Conservation (phyloP, 2,329 filamentous ascomycete genomes). For the Tolypocladium capitatum region DNA sequence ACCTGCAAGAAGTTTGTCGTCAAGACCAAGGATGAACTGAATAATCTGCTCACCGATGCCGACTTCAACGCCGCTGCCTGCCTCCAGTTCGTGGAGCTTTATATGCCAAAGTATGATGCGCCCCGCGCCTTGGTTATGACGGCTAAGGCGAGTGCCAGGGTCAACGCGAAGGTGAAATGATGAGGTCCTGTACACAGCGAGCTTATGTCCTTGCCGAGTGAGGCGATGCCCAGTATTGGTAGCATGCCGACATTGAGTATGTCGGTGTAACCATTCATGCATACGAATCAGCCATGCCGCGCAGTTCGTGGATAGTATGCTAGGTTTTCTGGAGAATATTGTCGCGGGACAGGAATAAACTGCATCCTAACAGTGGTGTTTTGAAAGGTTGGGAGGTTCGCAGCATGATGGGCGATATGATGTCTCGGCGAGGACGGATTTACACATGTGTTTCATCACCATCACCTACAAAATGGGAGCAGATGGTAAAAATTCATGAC, state of each 20-base stretch:
- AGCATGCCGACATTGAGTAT: background rate
- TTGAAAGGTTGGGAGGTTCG: background rate
- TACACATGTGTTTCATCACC: background rate
- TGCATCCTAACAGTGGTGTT: background rate
- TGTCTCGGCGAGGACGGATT: too few relatives aligned
- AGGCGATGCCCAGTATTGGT: background rate
- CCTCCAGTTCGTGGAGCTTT: conserved; percentile 65
- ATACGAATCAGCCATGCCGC: background rate
- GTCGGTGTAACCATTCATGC: too few relatives aligned
- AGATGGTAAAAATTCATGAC: background rate
- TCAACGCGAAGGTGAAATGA: conserved; percentile 39
- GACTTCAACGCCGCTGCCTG: conserved; percentile 45
- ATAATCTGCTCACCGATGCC: conserved; percentile 48
- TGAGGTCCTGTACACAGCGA: background rate
- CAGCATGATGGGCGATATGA: too few relatives aligned
- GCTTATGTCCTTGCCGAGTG: background rate
- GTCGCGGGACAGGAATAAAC: background rate
- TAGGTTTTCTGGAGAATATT: background rate
- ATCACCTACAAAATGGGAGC: background rate
- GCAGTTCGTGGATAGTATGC: background rate
- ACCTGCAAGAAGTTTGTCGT: conserved; percentile 51
- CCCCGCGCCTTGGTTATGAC: conserved; percentile 57
- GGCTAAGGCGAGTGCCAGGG: conserved; percentile 55
- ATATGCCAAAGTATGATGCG: conserved; percentile 69
- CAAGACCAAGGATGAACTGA: conserved; percentile 56